phyloP scores from a whole-genome alignment of 2,329 filamentous ascomycete species.

The Dryadomyces quercivorus region DNA sequence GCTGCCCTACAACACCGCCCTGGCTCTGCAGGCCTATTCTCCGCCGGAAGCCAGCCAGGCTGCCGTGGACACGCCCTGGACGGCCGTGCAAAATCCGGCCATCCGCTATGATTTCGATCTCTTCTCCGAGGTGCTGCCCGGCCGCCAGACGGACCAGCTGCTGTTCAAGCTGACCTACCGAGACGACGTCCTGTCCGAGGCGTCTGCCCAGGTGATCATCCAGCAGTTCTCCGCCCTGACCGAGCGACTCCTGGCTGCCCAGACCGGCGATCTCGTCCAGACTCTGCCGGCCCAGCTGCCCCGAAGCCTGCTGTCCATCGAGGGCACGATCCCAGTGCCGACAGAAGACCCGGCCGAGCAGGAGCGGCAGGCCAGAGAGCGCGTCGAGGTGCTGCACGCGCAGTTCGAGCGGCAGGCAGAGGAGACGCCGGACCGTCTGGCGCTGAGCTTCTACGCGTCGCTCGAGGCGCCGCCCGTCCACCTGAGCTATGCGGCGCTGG shows the following conservation, averaged over 20 bases:
- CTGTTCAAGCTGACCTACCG: slow-evolving; percentile 11
- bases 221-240: slow-evolving; percentile 12
- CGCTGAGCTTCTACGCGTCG: slow-evolving; percentile 9
- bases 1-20: slow-evolving; percentile 22
- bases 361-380: slow-evolving; percentile 8
- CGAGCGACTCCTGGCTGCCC: slow-evolving; percentile 6
- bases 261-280: slow-evolving; percentile 7
- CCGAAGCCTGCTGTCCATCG: slow-evolving; percentile 3
- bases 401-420: slow-evolving; percentile 15
- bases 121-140: slow-evolving; percentile 10
- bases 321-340: background rate
- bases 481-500: slow-evolving; percentile 23
- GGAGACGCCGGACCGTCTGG: slow-evolving; percentile 10
- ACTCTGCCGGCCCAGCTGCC: slow-evolving; percentile 8
- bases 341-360: background rate
- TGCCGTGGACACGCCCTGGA: slow-evolving; percentile 5
- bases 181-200: slow-evolving; percentile 9
- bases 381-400: slow-evolving; percentile 12
- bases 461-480: slow-evolving; percentile 15
- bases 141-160: background rate
- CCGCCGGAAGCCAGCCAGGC: background rate
- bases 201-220: slow-evolving; percentile 10
- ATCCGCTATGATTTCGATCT: slow-evolving; percentile 13
- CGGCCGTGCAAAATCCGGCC: slow-evolving; percentile 5
- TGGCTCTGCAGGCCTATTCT: slow-evolving; percentile 21